Evolutionary conservation across 441 rosid species (phyloP), one percentile per base, ranked within the genome.

Genomic region (Jatropha multifida): DNA sequence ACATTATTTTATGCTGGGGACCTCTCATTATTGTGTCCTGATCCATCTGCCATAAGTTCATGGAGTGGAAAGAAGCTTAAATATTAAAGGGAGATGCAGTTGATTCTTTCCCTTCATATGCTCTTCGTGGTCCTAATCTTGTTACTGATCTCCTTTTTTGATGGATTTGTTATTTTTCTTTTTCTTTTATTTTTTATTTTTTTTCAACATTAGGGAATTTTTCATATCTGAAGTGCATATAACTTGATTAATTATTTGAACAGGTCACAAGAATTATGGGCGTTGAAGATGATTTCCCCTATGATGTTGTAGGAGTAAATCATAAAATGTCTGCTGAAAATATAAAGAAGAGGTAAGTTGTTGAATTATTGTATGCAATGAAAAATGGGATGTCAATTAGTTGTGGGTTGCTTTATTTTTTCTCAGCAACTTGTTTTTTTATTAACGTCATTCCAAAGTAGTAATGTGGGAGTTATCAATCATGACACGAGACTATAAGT

Each of bases 221-320:
- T 26, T 51, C 20, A 23, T 3, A 51, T 51, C 23, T 15, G 52
- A 56, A 59, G 2, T 49, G 61, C 32, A 20, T 20, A 2, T 56
- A 20, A n/a, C 61, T 58, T 58, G 15, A 58, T 58, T 58, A 20
- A n/a, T 8, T 58, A 58, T 8, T 13, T 61, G 37, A 48, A 65
- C 84, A 95, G 99, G 98, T 95, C 66, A 88, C 97, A 46, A 89
- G 96, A 78, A 90, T 93, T 20, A 89, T 95, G 95, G 94, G 81
- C 74, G 89, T 84, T 84, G 96, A 88, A 64, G 82, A 78, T 74
- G 86, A 90, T 80, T 84, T 85, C 81, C 96, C 90, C 11, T 95
- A 93, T 68, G 96, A 92, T 56, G 83, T 93, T 70, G 79, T 95
- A 26, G 99, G 98, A 68, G 95, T 85, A 66, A 90, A 90, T 80